Percentiles rank a stretch among this genome's conserved stretches.
Conservation (phyloP, 768 basidiomycete genomes). For the Clitopilus passeckerianus region DNA sequence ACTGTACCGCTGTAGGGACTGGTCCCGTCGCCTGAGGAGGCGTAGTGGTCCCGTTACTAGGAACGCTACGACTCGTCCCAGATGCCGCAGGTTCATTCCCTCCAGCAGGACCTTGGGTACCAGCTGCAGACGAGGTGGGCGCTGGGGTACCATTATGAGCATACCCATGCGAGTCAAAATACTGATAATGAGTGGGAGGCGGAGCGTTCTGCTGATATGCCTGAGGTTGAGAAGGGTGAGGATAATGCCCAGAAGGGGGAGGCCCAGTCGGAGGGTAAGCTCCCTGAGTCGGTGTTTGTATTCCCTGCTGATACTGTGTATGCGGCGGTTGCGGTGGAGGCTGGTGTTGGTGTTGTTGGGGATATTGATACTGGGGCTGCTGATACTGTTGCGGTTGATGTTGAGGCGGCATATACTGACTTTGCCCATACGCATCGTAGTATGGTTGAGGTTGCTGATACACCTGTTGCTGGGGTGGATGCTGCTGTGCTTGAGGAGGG, state of each 20-base stretch:
- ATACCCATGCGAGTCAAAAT: neutral
- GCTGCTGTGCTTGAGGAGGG: too few relatives aligned
- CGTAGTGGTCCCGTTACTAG: neutral
- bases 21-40: neutral
- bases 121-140: neutral
- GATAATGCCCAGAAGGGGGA: neutral
- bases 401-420: neutral
- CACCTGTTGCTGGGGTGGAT: constrained; percentile 3
- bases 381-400: neutral
- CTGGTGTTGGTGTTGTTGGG: constrained; percentile 15
- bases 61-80: neutral
- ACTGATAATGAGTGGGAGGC: neutral
- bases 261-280: neutral
- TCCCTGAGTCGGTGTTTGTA: neutral
- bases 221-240: neutral
- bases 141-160: neutral
- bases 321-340: constrained; percentile 2
- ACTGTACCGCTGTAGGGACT: neutral
- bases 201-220: neutral
- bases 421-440: neutral
- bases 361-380: neutral
- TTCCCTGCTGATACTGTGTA: neutral
- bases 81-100: neutral
- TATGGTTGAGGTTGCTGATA: constrained; percentile 18
- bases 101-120: neutral